Evolutionary conservation across 495 filamentous ascomycete genomes (phyloP).

Genomic region (Hypoxylon trugodes): DNA sequence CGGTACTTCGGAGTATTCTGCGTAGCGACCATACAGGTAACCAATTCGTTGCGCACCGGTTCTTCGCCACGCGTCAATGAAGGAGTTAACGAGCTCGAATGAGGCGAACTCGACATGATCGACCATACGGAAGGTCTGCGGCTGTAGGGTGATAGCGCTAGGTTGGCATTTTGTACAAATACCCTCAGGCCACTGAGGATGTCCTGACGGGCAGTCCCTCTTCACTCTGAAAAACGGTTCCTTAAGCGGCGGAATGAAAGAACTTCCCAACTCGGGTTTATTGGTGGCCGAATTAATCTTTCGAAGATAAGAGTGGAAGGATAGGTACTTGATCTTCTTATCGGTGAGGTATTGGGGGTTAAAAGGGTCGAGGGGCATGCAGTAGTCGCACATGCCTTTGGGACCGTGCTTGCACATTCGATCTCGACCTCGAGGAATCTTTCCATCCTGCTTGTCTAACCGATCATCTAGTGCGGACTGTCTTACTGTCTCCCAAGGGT

Average conservation of each 20-base stretch:
- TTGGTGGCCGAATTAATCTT: slow-evolving; percentile 97
- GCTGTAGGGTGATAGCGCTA: slow-evolving; percentile 93
- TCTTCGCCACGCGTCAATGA: slow-evolving; percentile 90
- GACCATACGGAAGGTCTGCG: slow-evolving; percentile 95
- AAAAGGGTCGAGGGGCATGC: slow-evolving; percentile 97
- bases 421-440: slow-evolving; percentile 81
- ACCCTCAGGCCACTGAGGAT: slow-evolving; percentile 93
- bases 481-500: slow-evolving; percentile 90
- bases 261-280: slow-evolving; percentile 87
- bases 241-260: slow-evolving; percentile 93
- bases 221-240: slow-evolving; percentile 94
- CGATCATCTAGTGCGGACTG: slow-evolving; percentile 87
- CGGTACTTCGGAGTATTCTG: slow-evolving; percentile 91
- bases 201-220: slow-evolving; percentile 88
- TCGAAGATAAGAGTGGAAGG: slow-evolving; percentile 91
- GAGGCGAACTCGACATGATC: slow-evolving; percentile 97
- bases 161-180: slow-evolving; percentile 99
- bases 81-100: slow-evolving; percentile 79
- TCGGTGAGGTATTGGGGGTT: slow-evolving; percentile 84
- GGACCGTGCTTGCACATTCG: slow-evolving; percentile 96
- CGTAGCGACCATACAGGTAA: slow-evolving; percentile 89
- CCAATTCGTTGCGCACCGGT: slow-evolving; percentile 83
- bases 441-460: slow-evolving; percentile 90
- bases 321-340: slow-evolving; percentile 98
- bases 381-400: slow-evolving; percentile 99